Evolutionary conservation across 1,284 basidiomycete species (phyloP).

Genomic region (Cutaneotrichosporon cyanovorans): DNA sequence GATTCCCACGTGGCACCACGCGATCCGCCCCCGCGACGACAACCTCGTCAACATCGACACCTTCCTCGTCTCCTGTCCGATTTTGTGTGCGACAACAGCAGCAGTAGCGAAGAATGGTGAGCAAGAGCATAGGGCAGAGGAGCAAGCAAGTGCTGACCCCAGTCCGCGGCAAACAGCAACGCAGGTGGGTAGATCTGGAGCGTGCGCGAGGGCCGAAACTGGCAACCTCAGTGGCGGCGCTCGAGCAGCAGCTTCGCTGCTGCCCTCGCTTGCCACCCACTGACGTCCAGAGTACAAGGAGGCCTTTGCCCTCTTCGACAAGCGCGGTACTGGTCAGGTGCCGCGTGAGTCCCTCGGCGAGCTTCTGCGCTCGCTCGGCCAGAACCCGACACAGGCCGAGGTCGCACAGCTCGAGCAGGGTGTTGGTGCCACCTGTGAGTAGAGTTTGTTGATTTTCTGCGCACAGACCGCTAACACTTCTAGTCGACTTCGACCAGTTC

Average conservation of each 20-base stretch:
- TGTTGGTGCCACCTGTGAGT: slow-evolving; percentile 48
- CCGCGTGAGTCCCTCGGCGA: slow-evolving; percentile 87
- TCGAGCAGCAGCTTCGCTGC: no score
- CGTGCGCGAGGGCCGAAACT: not conserved
- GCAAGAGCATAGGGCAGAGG: no score
- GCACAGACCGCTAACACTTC: no score
- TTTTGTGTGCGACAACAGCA: no score
- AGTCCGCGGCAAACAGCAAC: slow-evolving; percentile 19
- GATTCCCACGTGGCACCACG: no score
- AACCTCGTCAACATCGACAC: no score
- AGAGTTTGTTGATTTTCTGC: not conserved
- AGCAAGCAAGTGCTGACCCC: slow-evolving; percentile 8
- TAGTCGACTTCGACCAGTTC: slow-evolving; percentile 89
- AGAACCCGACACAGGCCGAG: slow-evolving; percentile 97
- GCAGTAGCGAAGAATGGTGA: no score
- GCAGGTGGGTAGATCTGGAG: slow-evolving; percentile 8
- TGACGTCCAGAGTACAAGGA: slow-evolving; percentile 72
- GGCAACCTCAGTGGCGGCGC: not conserved
- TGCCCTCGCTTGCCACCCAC: not conserved
- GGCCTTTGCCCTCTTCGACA: slow-evolving; percentile 96
- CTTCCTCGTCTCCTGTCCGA: no score
- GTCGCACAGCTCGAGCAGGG: slow-evolving; percentile 70
- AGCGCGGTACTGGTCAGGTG: slow-evolving; percentile 84
- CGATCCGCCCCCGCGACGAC: no score
- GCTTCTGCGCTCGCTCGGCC: slow-evolving; percentile 85